These are phyloP conservation scores for Aspergillus oerlinghausenensis DNA, from an alignment of 2,329 filamentous ascomycete species.

Conservation along the genomic window DNA sequence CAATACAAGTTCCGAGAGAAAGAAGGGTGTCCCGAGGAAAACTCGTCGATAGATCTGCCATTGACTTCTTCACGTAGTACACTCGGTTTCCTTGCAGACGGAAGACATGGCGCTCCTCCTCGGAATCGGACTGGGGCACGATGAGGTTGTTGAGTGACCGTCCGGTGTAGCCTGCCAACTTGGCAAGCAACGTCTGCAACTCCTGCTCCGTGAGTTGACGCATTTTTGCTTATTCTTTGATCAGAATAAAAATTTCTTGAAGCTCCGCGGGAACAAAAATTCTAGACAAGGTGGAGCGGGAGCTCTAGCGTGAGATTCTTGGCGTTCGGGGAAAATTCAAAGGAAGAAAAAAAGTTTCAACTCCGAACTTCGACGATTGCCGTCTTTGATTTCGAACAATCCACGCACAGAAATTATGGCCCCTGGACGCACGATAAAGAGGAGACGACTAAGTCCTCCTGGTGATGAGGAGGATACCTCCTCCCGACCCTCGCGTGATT, in stretches of 20 bases:
- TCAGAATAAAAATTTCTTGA: constrained; percentile 4
- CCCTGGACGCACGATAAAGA: constrained; percentile 44
- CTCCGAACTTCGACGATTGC: not conserved
- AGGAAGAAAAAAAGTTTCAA: constrained; percentile 23
- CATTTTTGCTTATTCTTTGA: constrained; percentile 48
- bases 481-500: constrained; percentile 28
- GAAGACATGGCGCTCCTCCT: constrained; percentile 78
- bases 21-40: constrained; percentile 77
- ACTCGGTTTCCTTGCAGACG: constrained; percentile 76
- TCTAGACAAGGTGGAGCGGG: constrained; percentile 19
- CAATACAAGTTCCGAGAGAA: constrained; percentile 83
- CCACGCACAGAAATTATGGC: constrained; percentile 38
- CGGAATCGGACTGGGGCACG: constrained; percentile 63
- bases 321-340: constrained; percentile 14
- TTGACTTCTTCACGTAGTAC: constrained; percentile 84
- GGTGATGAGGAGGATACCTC: constrained; percentile 30
- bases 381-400: not conserved
- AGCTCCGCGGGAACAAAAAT: constrained; percentile 21
- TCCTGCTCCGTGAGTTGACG: constrained; percentile 68
- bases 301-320: constrained; percentile 23
- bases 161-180: constrained; percentile 91
- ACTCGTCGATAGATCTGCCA: constrained; percentile 87
- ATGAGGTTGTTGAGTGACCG: constrained; percentile 81
- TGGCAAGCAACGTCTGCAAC: constrained; percentile 72
- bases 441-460: constrained; percentile 48